These are phyloP conservation scores for Blastobotrys indianensis DNA, from an alignment of 1,139 yeast species.

Conservation along the genomic window DNA sequence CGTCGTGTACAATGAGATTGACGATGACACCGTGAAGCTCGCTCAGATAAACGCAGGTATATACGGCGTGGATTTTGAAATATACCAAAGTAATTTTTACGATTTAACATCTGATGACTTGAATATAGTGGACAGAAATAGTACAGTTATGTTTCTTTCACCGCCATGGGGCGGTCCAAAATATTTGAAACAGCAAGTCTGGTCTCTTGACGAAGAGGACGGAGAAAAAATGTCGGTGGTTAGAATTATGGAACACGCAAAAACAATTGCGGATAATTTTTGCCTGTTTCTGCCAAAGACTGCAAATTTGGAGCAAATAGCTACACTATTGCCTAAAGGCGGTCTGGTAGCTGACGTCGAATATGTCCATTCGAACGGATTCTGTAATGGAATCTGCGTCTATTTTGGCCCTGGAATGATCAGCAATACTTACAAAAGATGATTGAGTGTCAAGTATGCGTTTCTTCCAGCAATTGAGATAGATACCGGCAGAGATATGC, in stretches of 20 bases:
- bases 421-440: slow-evolving; percentile 2
- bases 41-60: slow-evolving; percentile 67
- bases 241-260: slow-evolving; percentile 38
- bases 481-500: too few species aligned
- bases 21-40: slow-evolving; percentile 55
- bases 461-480: too few species aligned
- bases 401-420: slow-evolving; percentile 15
- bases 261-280: slow-evolving; percentile 45
- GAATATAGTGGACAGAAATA: slow-evolving; percentile 8
- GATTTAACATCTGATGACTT: slow-evolving; percentile 15
- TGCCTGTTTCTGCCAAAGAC: slow-evolving; percentile 75
- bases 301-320: slow-evolving; percentile 49
- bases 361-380: slow-evolving; percentile 18
- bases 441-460: too few species aligned
- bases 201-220: slow-evolving; percentile 40
- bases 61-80: slow-evolving; percentile 47
- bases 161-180: slow-evolving; percentile 98
- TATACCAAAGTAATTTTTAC: slow-evolving; percentile 27
- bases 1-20: slow-evolving; percentile 65
- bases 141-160: slow-evolving; percentile 63
- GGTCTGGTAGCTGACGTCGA: slow-evolving; percentile 16
- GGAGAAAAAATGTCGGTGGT: slow-evolving; percentile 27
- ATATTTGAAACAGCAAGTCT: slow-evolving; percentile 44
- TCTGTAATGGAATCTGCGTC: slow-evolving; percentile 21
- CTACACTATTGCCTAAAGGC: slow-evolving; percentile 14